Percentiles rank a stretch among this genome's conserved stretches.
Conservation (phyloP, 2,329 filamentous ascomycete species). For the Dendryphion nanum region DNA sequence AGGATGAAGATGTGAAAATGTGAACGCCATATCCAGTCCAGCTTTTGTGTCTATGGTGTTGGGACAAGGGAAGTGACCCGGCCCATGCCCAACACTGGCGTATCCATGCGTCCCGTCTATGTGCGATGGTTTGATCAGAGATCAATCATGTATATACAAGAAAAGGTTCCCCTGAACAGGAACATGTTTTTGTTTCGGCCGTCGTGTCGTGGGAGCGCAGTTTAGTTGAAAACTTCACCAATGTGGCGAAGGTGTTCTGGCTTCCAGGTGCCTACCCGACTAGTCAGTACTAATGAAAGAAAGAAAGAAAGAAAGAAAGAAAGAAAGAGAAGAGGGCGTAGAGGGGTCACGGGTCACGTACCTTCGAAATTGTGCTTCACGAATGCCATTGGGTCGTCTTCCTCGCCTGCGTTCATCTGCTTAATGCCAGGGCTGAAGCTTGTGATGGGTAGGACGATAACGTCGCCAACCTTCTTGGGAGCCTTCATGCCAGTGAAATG, state of each 20-base stretch:
- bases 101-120: slow-evolving; percentile 6
- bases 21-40: neutral
- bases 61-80: too few relatives aligned
- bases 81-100: too few relatives aligned
- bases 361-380: slow-evolving; percentile 97
- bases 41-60: neutral
- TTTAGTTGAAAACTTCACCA: slow-evolving; percentile 31
- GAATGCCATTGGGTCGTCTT: slow-evolving; percentile 93
- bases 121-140: slow-evolving; percentile 2
- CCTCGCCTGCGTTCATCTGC: slow-evolving; percentile 87
- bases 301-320: slow-evolving; percentile 1
- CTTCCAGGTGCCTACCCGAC: slow-evolving; percentile 33
- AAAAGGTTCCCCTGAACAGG: too few relatives aligned
- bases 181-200: slow-evolving; percentile 2
- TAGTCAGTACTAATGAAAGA: slow-evolving; percentile 19
- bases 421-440: slow-evolving; percentile 93
- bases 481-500: slow-evolving; percentile 86
- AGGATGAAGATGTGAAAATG: slow-evolving; percentile 3
- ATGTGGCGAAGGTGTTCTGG: slow-evolving; percentile 35
- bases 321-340: slow-evolving; percentile 1
- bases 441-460: slow-evolving; percentile 91
- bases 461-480: slow-evolving; percentile 87
- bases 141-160: slow-evolving; percentile 19
- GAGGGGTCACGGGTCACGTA: slow-evolving; percentile 43
- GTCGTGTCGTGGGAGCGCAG: slow-evolving; percentile 1